Conservation (phyloP, 495 filamentous ascomycete species). For the Aspergillus nanangensis region DNA sequence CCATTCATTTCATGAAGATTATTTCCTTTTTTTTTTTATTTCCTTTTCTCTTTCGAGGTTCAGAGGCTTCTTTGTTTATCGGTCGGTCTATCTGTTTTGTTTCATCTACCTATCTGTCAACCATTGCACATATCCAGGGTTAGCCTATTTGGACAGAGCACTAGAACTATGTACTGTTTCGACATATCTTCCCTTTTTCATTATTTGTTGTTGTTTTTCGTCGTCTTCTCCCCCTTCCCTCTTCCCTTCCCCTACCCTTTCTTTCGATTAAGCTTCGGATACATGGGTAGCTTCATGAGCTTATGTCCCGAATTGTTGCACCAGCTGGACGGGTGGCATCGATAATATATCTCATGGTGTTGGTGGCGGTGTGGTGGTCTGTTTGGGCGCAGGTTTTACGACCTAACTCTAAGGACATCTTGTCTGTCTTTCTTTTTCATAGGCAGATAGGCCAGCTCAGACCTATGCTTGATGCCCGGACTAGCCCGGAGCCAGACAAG, state of each 20-base stretch:
- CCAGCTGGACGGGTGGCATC: constrained; percentile 16
- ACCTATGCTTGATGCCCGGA: too few relatives aligned
- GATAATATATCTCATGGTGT: constrained; percentile 8
- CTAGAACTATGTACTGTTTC: too few relatives aligned
- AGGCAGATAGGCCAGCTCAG: too few relatives aligned
- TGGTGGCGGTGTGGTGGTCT: background rate
- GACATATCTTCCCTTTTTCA: background rate
- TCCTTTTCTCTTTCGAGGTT: too few relatives aligned
- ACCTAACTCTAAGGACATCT: too few relatives aligned
- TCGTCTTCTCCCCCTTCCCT: too few relatives aligned
- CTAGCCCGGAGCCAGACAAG: too few relatives aligned
- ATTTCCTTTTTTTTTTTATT: constrained; percentile 5
- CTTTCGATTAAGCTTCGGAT: constrained; percentile 4
- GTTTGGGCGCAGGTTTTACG: background rate
- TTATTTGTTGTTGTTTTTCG: background rate
- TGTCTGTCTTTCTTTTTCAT: too few relatives aligned
- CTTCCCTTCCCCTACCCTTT: background rate
- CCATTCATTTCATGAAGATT: constrained; percentile 6
- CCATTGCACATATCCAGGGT: constrained; percentile 1
- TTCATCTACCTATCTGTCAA: background rate
- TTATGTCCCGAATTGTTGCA: constrained; percentile 7
- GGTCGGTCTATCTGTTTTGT: constrained; percentile 6
- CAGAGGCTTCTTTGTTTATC: too few relatives aligned
- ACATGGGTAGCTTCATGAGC: constrained; percentile 15
- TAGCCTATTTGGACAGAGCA: background rate